Conservation (phyloP, 1,284 basidiomycete genomes). For the Fomitopsis schrenkii region DNA sequence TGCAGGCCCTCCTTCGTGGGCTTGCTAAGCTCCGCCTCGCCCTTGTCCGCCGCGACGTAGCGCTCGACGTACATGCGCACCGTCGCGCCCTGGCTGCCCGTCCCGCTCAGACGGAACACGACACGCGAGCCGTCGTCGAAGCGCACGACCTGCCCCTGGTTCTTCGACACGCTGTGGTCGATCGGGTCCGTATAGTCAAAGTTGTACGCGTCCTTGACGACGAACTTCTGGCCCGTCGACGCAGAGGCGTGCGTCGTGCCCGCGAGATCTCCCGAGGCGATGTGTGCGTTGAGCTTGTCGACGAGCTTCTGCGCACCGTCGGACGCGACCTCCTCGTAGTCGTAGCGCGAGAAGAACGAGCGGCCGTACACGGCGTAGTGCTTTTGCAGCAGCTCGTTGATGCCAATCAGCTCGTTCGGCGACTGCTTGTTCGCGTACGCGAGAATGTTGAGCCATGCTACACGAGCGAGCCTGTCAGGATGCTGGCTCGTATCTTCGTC, state of each 20-base stretch:
- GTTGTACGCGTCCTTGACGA: slow-evolving; percentile 76
- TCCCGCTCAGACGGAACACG: slow-evolving; percentile 95
- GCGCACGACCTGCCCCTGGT: slow-evolving; percentile 92
- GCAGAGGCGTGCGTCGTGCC: slow-evolving; percentile 64
- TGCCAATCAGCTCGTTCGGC: slow-evolving; percentile 71
- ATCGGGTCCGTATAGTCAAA: slow-evolving; percentile 98
- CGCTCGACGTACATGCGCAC: slow-evolving; percentile 91
- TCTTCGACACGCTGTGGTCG: slow-evolving; percentile 88
- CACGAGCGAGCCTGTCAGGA: slow-evolving; percentile 5
- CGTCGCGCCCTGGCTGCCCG: slow-evolving; percentile 94
- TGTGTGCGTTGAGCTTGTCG: slow-evolving; percentile 68
- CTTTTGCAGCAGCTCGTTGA: slow-evolving; percentile 83
- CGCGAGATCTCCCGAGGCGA: slow-evolving; percentile 64
- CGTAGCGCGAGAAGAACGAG: slow-evolving; percentile 98
- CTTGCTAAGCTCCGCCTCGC: slow-evolving; percentile 67
- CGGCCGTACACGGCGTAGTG: slow-evolving; percentile 95
- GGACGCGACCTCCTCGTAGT: slow-evolving; percentile 97
- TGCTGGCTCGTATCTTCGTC: slow-evolving; percentile 6
- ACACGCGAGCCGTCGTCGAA: slow-evolving; percentile 92
- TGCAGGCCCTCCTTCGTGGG: slow-evolving; percentile 88
- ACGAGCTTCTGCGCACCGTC: slow-evolving; percentile 89
- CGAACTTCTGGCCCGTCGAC: slow-evolving; percentile 71
- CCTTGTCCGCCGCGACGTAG: slow-evolving; percentile 76
- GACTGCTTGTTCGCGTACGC: slow-evolving; percentile 89
- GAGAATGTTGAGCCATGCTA: slow-evolving; percentile 97